These are phyloP conservation scores for Saprolegnia parasitica DNA, from an alignment of 352 stramenopile species.

Conservation along the genomic window DNA sequence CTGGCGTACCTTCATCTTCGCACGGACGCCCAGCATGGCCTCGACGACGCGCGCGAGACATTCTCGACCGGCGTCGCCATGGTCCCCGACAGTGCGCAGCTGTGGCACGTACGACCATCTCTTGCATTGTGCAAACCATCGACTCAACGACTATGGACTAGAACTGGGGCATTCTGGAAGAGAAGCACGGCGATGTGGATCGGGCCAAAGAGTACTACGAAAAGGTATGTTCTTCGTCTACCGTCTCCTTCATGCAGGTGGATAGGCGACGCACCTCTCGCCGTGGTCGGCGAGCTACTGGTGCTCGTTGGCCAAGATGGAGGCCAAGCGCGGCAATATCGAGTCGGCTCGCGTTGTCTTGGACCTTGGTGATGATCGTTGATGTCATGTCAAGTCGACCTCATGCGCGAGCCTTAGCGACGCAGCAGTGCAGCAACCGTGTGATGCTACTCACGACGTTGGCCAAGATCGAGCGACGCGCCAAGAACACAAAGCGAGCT, in stretches of 20 bases:
- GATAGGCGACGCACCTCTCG: constrained; percentile 58
- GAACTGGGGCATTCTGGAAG: constrained; percentile 68
- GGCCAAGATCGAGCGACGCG: constrained; percentile 74
- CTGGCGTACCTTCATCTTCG: constrained; percentile 15
- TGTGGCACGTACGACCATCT: constrained; percentile 3
- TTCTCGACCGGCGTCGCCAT: constrained; percentile 12
- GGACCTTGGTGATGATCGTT: background rate
- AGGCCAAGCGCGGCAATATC: constrained; percentile 53
- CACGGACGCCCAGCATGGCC: background rate
- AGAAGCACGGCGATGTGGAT: constrained; percentile 57
- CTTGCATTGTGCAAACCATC: background rate
- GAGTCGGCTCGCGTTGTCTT: constrained; percentile 63
- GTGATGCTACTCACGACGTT: constrained; percentile 65
- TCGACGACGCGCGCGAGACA: background rate
- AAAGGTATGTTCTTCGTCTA: constrained; percentile 35
- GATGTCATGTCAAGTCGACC: background rate
- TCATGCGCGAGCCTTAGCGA: constrained; percentile 7
- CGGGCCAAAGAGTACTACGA: constrained; percentile 71
- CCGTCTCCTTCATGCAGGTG: constrained; percentile 35
- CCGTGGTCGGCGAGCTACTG: constrained; percentile 46
- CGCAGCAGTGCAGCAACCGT: constrained; percentile 63
- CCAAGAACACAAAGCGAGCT: constrained; percentile 52
- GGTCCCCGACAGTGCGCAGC: background rate
- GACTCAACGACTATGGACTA: background rate
- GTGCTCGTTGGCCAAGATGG: constrained; percentile 47